Evolutionary conservation across 2,329 filamentous ascomycete genomes (phyloP).

Genomic region (Microdochium nivale): DNA sequence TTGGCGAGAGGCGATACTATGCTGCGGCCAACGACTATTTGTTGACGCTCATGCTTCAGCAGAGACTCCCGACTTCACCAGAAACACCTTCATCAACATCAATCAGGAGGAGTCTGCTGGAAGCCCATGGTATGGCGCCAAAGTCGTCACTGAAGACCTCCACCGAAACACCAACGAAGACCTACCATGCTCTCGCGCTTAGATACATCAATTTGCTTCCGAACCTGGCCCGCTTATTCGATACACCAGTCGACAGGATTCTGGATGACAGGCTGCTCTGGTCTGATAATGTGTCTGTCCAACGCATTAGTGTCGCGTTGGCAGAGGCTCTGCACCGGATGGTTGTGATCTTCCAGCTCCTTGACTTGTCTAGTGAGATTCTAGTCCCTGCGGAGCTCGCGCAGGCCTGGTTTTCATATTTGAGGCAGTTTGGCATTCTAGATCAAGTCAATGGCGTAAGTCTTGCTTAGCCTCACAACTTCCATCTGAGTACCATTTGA

Average conservation of each 20-base stretch:
- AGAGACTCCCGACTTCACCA: constrained; percentile 14
- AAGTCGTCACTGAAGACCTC: constrained; percentile 15
- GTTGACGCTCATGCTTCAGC: constrained; percentile 39
- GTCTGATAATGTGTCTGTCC: constrained; percentile 14
- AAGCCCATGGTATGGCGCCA: constrained; percentile 21
- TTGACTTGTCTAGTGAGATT: constrained; percentile 46
- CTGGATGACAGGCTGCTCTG: constrained; percentile 36
- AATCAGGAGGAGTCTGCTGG: constrained; percentile 20
- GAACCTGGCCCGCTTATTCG: constrained; percentile 38
- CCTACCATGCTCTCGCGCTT: constrained; percentile 34
- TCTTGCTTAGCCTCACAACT: constrained; percentile 5
- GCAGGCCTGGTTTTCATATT: constrained; percentile 66
- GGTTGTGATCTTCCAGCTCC: constrained; percentile 62
- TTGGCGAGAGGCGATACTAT: constrained; percentile 63
- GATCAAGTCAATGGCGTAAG: constrained; percentile 50
- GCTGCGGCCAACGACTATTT: constrained; percentile 53
- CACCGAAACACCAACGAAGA: constrained; percentile 21
- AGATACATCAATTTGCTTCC: constrained; percentile 38
- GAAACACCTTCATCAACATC: constrained; percentile 14
- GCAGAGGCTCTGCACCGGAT: constrained; percentile 67
- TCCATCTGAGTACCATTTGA: neutral
- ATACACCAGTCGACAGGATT: constrained; percentile 36
- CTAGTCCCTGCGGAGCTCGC: constrained; percentile 52
- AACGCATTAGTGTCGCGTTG: constrained; percentile 22
- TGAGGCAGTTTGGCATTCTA: constrained; percentile 62